Percentiles rank a stretch among this genome's conserved stretches.
phyloP scores from a whole-genome alignment of 345 rosid species.

The Streptanthus diversifolius region DNA sequence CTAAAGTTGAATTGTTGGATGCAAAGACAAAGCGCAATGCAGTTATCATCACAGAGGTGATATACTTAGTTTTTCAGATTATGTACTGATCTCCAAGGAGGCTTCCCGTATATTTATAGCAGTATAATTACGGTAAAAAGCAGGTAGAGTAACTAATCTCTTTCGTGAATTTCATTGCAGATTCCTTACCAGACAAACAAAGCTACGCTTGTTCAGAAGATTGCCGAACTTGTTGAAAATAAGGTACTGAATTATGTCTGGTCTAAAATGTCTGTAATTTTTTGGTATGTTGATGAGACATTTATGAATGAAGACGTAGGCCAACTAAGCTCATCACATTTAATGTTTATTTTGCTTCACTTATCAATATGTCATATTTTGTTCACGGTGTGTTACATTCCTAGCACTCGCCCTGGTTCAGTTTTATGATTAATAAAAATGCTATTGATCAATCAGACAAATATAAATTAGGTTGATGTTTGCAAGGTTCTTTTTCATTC shows the following conservation, averaged over 20 bases:
- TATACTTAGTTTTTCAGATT: not conserved
- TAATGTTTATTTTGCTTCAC: slow-evolving; percentile 1
- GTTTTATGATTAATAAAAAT: not conserved
- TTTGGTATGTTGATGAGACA: not conserved
- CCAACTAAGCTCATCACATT: not conserved
- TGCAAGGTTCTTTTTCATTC: not conserved
- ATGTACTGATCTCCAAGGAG: slow-evolving; percentile 8
- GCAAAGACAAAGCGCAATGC: slow-evolving; percentile 70
- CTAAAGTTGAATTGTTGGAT: slow-evolving; percentile 77
- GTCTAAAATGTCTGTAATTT: not conserved
- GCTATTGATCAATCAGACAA: not conserved
- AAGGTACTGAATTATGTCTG: slow-evolving; percentile 49
- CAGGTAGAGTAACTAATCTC: slow-evolving; percentile 19
- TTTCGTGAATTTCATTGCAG: slow-evolving; percentile 41
- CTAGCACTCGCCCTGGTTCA: not conserved
- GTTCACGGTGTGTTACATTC: not conserved
- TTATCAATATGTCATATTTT: not conserved
- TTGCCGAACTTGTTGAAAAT: slow-evolving; percentile 92
- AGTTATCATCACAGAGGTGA: slow-evolving; percentile 84
- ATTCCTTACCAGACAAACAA: slow-evolving; percentile 92
- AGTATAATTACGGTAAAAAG: not conserved
- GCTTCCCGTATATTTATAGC: not conserved
- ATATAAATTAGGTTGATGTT: not conserved
- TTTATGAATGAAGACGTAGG: not conserved
- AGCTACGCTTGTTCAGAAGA: slow-evolving; percentile 87